Evolutionary conservation across 73 alveolate species (phyloP).

Genomic region (Symbiodinium natans): DNA sequence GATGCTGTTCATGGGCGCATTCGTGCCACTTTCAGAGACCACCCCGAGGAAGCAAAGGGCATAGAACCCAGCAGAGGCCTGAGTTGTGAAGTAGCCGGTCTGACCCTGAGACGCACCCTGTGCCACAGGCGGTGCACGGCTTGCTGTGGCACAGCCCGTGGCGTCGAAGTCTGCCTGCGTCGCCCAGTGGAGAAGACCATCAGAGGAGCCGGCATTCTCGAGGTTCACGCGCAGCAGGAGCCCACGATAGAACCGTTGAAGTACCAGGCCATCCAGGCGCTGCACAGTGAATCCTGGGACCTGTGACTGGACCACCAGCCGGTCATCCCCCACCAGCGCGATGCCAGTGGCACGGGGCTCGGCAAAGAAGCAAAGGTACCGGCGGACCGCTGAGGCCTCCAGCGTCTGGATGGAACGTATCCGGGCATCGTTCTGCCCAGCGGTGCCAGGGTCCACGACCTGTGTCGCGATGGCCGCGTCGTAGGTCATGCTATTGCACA

Average conservation of each 20-base stretch:
- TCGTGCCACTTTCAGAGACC: constrained; percentile 3
- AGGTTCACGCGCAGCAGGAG: neutral
- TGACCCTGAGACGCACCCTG: neutral
- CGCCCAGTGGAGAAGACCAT: neutral
- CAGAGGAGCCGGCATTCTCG: too few relatives aligned
- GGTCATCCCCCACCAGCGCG: constrained; percentile 82
- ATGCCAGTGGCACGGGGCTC: constrained; percentile 40
- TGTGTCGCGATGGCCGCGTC: neutral
- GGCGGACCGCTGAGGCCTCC: constrained; percentile 59
- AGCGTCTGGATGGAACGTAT: constrained; percentile 18
- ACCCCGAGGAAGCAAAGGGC: constrained; percentile 43
- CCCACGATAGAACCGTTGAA: neutral
- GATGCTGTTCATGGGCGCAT: neutral
- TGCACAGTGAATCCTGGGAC: constrained; percentile 30
- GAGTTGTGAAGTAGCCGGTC: neutral
- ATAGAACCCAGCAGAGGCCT: constrained; percentile 61
- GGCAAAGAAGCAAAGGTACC: constrained; percentile 56
- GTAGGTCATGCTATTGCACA: constrained; percentile 68
- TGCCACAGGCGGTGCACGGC: neutral
- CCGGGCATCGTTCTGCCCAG: constrained; percentile 61
- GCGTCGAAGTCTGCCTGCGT: constrained; percentile 34
- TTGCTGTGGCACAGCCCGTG: constrained; percentile 28
- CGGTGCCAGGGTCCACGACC: constrained; percentile 27
- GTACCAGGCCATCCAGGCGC: constrained; percentile 40
- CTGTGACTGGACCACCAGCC: constrained; percentile 45